Evolutionary conservation across 2,329 filamentous ascomycete genomes (phyloP).

Genomic region (Fusarium virguliforme): DNA sequence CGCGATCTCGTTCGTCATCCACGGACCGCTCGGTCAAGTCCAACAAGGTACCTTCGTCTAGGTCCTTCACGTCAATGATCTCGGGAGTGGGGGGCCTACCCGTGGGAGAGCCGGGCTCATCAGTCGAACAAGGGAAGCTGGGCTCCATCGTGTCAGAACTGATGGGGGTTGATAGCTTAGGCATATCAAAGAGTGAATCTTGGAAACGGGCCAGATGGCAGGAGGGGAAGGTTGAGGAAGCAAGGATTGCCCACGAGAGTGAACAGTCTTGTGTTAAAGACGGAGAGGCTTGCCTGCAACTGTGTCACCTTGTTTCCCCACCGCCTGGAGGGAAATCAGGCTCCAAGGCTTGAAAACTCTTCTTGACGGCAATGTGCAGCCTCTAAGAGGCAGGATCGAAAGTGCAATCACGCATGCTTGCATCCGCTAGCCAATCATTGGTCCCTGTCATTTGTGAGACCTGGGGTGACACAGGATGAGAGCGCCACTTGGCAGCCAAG

Average conservation of each 20-base stretch:
- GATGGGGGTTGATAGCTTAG: neutral
- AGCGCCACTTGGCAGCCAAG: neutral
- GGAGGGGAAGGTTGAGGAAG: no score
- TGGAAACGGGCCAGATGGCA: neutral
- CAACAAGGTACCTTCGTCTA: no score
- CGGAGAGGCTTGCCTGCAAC: neutral
- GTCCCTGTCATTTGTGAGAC: constrained; percentile 1
- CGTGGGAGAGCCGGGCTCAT: neutral
- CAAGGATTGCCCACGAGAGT: neutral
- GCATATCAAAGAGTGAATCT: neutral
- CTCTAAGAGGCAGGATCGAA: neutral
- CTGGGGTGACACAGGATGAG: neutral
- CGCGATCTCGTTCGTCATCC: neutral
- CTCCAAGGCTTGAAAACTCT: neutral
- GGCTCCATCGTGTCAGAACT: neutral
- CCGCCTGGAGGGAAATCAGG: neutral
- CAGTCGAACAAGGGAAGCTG: neutral
- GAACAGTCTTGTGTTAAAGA: neutral
- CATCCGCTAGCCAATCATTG: neutral
- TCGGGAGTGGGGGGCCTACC: no score
- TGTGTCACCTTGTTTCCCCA: neutral
- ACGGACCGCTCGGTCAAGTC: no score
- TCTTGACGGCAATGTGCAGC: neutral
- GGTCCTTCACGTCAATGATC: no score
- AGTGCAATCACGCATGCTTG: neutral